phyloP scores from a whole-genome alignment of 768 basidiomycete genomes.

The Auriculariales sp. region DNA sequence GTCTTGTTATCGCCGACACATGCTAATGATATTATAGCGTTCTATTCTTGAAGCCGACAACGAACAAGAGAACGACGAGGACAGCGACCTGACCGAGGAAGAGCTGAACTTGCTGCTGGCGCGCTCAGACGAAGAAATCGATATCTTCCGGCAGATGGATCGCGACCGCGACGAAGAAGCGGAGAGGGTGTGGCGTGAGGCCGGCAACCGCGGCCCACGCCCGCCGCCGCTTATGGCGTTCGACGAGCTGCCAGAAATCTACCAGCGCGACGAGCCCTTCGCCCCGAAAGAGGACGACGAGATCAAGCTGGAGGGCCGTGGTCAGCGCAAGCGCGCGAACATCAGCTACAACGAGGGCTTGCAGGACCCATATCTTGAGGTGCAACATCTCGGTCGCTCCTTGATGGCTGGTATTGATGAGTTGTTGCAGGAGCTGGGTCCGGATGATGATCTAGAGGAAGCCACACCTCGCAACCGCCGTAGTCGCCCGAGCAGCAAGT shows the following conservation, averaged over 20 bases:
- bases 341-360: conserved; percentile 92
- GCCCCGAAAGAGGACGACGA: conserved; percentile 30
- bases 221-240: conserved; percentile 67
- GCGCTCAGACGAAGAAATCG: conserved; percentile 64
- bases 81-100: conserved; percentile 85
- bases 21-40: conserved; percentile 32
- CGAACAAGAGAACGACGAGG: conserved; percentile 70
- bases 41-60: conserved; percentile 84
- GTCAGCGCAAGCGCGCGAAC: conserved; percentile 66
- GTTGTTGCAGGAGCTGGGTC: neutral
- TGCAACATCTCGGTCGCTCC: conserved; percentile 13
- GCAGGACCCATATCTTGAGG: conserved; percentile 88
- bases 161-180: conserved; percentile 57
- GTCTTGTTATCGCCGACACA: too few relatives aligned
- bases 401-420: conserved; percentile 6
- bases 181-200: conserved; percentile 49
- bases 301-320: conserved; percentile 55
- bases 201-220: conserved; percentile 64
- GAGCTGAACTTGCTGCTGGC: conserved; percentile 90
- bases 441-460: conserved; percentile 10
- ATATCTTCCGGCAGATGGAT: conserved; percentile 74
- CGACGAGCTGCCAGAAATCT: conserved; percentile 86
- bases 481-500: conserved; percentile 3
- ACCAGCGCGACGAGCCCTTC: conserved; percentile 73
- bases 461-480: neutral